These are phyloP conservation scores for Durusdinium trenchii DNA, from an alignment of 73 alveolate genomes.

Conservation along the genomic window DNA sequence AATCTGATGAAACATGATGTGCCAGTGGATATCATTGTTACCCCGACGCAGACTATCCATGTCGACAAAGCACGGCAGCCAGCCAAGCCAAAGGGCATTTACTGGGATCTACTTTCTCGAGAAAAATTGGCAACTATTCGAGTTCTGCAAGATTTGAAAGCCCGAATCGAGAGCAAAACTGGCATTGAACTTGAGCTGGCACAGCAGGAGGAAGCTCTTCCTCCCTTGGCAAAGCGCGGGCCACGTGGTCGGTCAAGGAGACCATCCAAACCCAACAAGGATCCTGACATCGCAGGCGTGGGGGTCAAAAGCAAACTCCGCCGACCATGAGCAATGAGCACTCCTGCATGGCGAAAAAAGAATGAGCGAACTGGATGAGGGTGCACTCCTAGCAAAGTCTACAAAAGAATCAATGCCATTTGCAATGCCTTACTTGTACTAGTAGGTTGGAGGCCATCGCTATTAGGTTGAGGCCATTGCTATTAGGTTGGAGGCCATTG, in stretches of 20 bases:
- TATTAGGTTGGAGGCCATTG: no score
- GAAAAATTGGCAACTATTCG: slow-evolving; percentile 87
- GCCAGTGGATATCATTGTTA: slow-evolving; percentile 94
- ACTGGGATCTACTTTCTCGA: slow-evolving; percentile 77
- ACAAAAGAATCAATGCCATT: no score
- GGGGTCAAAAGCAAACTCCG: slow-evolving; percentile 62
- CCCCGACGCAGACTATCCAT: slow-evolving; percentile 84
- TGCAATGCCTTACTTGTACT: no score
- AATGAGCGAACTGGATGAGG: no score
- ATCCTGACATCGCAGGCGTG: background rate
- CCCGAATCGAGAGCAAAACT: slow-evolving; percentile 64
- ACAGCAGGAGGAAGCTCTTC: slow-evolving; percentile 93
- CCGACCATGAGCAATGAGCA: slow-evolving; percentile 23
- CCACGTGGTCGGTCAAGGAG: background rate
- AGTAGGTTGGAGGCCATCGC: no score
- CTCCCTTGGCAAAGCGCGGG: slow-evolving; percentile 91
- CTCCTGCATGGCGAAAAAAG: background rate
- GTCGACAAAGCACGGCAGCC: slow-evolving; percentile 76
- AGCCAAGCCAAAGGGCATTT: slow-evolving; percentile 64
- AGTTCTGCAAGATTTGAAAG: slow-evolving; percentile 72
- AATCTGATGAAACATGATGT: slow-evolving; percentile 90
- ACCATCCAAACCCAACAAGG: background rate
- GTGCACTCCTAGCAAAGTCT: no score
- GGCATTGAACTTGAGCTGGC: slow-evolving; percentile 89
- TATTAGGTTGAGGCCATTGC: no score